These are phyloP conservation scores for Laetiporus sulphureus DNA, from an alignment of 1,284 basidiomycete species.

Conservation along the genomic window DNA sequence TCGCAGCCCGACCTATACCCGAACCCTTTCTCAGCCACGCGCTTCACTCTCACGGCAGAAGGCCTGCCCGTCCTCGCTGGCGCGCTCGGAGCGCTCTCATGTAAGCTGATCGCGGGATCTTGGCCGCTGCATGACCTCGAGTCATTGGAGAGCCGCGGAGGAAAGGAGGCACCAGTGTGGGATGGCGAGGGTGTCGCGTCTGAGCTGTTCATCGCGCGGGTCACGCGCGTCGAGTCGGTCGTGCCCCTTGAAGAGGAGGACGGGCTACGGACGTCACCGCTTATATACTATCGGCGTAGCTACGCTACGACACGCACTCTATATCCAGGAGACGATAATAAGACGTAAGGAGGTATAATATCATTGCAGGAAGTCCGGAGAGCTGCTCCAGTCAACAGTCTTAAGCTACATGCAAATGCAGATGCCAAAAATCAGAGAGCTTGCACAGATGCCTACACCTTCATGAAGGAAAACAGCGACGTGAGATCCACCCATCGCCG, in stretches of 20 bases:
- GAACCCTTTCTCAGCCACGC: constrained; percentile 41
- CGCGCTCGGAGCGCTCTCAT: constrained; percentile 53
- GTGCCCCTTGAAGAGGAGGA: constrained; percentile 9
- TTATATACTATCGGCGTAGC: constrained; percentile 39
- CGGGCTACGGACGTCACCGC: constrained; percentile 27
- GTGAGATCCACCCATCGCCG: constrained; percentile 82
- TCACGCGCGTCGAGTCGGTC: constrained; percentile 36
- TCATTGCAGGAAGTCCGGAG: no score
- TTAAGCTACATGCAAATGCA: neutral
- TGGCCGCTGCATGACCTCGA: constrained; percentile 31
- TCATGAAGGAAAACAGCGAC: constrained; percentile 76
- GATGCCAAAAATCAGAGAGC: constrained; percentile 11
- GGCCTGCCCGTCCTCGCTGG: constrained; percentile 51
- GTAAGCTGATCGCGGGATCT: constrained; percentile 26
- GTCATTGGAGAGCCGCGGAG: constrained; percentile 12
- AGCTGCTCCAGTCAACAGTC: no score
- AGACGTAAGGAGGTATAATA: no score
- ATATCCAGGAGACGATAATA: no score
- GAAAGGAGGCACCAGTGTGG: constrained; percentile 12
- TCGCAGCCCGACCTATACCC: constrained; percentile 58
- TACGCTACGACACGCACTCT: constrained; percentile 34
- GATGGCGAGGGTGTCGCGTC: constrained; percentile 30
- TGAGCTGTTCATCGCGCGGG: constrained; percentile 44
- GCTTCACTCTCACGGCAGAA: constrained; percentile 39
- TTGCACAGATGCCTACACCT: constrained; percentile 25